Base-by-base conservation (phyloP, 2,329 filamentous ascomycete species). In the Hawksworthiomyces lignivorus region DNA sequence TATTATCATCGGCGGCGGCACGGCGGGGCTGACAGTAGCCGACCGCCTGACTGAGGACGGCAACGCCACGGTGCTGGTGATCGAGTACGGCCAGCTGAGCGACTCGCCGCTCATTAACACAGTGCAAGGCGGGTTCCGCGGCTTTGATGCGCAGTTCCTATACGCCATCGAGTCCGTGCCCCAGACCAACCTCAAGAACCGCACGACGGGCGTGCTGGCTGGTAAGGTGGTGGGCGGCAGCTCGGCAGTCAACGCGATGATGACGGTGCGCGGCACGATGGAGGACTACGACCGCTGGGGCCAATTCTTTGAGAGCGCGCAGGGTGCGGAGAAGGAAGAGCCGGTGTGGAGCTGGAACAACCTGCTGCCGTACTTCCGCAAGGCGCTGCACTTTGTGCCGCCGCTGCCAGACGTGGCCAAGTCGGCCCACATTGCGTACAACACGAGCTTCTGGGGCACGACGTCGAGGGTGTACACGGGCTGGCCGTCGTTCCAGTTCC, bases 401-500 rank as follows among this genome's bases (percentile, higher is more conserved):
- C 51, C 52, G 2, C 37, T 44, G 29, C 37, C 41, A 2, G 43
- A 44, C 14, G 36, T 51, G 15, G 49, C 52, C 7, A 20, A 56
- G 27, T 51, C 53, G 2, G 50, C 56, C 32, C 59, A 57, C 36
- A 53, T 64, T 36, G 55, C 53, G 11, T 62, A 58, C 42, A 55
- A 64, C 37, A 43, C 52, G 4, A 54, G 50, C 2, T 62, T 53
- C 47, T 64, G 61, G 62, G 61, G 61, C 7, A 57, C 58, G 19
- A 54, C 48, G 3, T 62, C 59, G n/a, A 51, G 47, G 4, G 57
- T 64, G 28, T 55, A 61, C 29, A 52, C 54, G 2, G 55, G 56
- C 24, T 64, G 60, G 59, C 61, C 62, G 10, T 56, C 42, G 14
- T 64, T 58, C 44, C 61, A 63, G 43, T 64, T 54, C 48, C 61